A percentile compares a stretch with the other conserved stretches of the same genome.
Evolutionary conservation across 2,329 filamentous ascomycete genomes (phyloP).

Genomic region (Alternaria sp.): DNA sequence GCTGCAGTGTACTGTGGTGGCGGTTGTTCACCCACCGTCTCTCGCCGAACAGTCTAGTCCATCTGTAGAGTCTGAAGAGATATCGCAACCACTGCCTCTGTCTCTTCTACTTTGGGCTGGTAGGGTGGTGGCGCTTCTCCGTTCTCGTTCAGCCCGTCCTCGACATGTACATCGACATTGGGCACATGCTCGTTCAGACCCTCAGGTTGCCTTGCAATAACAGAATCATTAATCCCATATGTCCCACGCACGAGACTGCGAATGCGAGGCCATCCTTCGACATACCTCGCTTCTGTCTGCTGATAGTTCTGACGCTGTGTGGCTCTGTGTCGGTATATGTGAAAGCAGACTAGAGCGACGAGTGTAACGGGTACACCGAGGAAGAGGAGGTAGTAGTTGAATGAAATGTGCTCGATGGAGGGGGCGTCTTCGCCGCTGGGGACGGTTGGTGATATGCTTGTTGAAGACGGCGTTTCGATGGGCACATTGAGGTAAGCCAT

Average conservation of each 20-base stretch:
- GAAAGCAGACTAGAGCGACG: conserved; percentile 53
- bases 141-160: conserved; percentile 61
- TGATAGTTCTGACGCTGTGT: too few species aligned
- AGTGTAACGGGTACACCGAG: conserved; percentile 62
- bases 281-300: conserved; percentile 36
- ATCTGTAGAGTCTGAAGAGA: not conserved
- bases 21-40: not conserved
- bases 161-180: too few species aligned
- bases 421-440: not conserved
- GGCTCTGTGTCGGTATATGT: conserved; percentile 52
- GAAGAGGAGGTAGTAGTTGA: conserved; percentile 66
- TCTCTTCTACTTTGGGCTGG: conserved; percentile 1
- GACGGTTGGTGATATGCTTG: not conserved
- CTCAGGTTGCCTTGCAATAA: conserved; percentile 55
- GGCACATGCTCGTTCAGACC: conserved; percentile 68
- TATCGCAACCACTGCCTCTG: not conserved
- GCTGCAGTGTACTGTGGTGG: not conserved
- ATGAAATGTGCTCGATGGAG: conserved; percentile 14
- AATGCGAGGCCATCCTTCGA: conserved; percentile 47
- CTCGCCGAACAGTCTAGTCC: not conserved
- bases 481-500: not conserved
- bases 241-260: conserved; percentile 43
- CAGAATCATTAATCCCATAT: conserved; percentile 29
- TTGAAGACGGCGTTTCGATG: not conserved
- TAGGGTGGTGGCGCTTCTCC: conserved; percentile 74